Base-by-base conservation (phyloP, 192 early-diverging fungal genomes). In the Rhizophagus sp. region DNA sequence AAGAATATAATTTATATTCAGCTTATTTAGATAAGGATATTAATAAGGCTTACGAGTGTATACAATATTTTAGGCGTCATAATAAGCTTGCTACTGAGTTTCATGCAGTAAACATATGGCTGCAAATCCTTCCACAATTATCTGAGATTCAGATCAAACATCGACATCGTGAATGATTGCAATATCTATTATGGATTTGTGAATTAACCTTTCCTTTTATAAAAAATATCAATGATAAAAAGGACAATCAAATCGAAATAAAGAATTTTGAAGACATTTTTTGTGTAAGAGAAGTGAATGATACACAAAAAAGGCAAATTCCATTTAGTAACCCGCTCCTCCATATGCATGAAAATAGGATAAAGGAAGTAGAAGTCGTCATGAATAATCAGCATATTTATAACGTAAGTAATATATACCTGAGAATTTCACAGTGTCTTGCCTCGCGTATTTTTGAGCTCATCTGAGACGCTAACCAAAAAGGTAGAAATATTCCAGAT, bases 1-100 rank as follows among this genome's bases (percentile, higher is more conserved):
- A 64, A 64, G 61, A 76, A 13, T n/a, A 25, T n/a, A 13, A 36
- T 13, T 64, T 76, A 76, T 76, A 76, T 27, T 19, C 13, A 44
- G 33, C 62, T 34, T 76, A 76, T 63, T 76, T 76, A 41, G 11
- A 41, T 36, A 24, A 17, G 39, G 75, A 76, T 25, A 62, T 76
- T 9, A 12, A 63, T 44, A 44, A 12, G n/a, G 10, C 65, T 64
- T 25, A 62, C 15, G 34, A 62, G 15, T 33, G 15, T 10, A 49
- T 75, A 61, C n/a, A 61, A 75, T 30, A n/a, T 19, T 75, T 75
- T 22, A 49, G n/a, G 12, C 2, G 9, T 24, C 50, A 9, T 30
- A 25, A 75, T 7, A 27, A 75, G 1, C 2, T 3, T 30, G 33
- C 25, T 4, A 34, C 0, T 9, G 73, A 75, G 19, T 75, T 75